These are phyloP conservation scores for Neurospora sp. DNA, from an alignment of 495 filamentous ascomycete species.

Conservation along the genomic window DNA sequence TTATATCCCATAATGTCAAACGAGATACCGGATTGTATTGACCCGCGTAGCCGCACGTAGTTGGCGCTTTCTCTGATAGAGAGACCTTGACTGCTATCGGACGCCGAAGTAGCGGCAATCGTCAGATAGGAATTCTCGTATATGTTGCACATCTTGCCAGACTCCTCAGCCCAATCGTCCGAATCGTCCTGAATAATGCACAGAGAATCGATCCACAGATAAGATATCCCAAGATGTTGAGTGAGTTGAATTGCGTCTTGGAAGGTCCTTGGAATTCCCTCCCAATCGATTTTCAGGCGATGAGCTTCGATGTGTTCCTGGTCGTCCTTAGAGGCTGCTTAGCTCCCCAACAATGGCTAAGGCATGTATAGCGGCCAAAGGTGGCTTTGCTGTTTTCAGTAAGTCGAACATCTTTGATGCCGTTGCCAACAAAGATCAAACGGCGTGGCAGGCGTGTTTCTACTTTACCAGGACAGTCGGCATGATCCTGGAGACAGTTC, in stretches of 20 bases:
- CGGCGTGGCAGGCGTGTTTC: neutral
- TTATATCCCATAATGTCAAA: neutral
- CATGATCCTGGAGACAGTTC: neutral
- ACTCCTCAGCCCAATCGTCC: neutral
- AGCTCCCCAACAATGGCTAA: neutral
- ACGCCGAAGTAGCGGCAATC: neutral
- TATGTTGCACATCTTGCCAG: neutral
- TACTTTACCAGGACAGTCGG: neutral
- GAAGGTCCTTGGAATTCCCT: neutral
- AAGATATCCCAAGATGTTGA: neutral
- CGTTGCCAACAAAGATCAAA: neutral
- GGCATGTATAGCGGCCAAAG: neutral
- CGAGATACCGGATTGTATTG: accelerated
- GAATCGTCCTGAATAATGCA: neutral
- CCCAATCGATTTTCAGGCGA: neutral
- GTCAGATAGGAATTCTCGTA: neutral
- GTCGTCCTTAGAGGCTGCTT: neutral
- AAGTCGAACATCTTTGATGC: neutral
- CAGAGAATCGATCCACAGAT: slow-evolving; percentile 5
- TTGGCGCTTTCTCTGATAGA: neutral
- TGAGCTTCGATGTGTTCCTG: neutral
- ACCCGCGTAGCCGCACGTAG: neutral
- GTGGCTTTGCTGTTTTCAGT: neutral
- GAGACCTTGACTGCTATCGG: neutral
- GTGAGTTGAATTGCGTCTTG: neutral